Conservation (phyloP, 257 asterid species). For the Verbascum thapsus region DNA sequence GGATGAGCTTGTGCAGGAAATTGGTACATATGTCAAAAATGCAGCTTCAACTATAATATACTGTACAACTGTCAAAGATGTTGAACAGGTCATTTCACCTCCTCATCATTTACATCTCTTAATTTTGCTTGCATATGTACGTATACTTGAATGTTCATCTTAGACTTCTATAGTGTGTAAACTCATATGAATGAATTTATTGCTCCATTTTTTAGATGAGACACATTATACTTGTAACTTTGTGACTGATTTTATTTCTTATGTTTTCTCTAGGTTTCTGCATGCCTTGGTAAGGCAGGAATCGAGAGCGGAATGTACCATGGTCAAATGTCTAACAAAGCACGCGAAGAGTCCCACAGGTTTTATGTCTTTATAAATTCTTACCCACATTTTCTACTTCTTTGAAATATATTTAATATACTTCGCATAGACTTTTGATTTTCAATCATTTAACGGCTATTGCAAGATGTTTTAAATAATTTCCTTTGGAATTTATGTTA, state of each 20-base stretch:
- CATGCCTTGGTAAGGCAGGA: constrained; percentile 56
- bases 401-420: constrained; percentile 13
- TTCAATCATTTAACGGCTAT: constrained; percentile 20
- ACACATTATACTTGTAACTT: constrained; percentile 3
- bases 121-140: not conserved
- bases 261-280: constrained; percentile 53
- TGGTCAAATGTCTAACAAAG: constrained; percentile 84
- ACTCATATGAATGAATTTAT: not conserved
- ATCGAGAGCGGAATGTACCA: constrained; percentile 82
- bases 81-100: constrained; percentile 61
- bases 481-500: constrained; percentile 9
- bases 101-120: constrained; percentile 15
- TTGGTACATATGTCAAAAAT: constrained; percentile 49
- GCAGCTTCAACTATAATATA: constrained; percentile 74
- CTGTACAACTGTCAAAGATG: constrained; percentile 89
- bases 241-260: constrained; percentile 19
- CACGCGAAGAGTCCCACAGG: constrained; percentile 90
- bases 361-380: constrained; percentile 30
- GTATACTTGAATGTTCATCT: constrained; percentile 10
- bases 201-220: not conserved
- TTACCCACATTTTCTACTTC: not conserved
- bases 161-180: constrained; percentile 1
- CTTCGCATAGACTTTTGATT: not conserved
- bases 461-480: not conserved
- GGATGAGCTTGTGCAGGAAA: constrained; percentile 63